Base-by-base conservation (phyloP, 2,329 filamentous ascomycete species). In the Apiospora aurea region DNA sequence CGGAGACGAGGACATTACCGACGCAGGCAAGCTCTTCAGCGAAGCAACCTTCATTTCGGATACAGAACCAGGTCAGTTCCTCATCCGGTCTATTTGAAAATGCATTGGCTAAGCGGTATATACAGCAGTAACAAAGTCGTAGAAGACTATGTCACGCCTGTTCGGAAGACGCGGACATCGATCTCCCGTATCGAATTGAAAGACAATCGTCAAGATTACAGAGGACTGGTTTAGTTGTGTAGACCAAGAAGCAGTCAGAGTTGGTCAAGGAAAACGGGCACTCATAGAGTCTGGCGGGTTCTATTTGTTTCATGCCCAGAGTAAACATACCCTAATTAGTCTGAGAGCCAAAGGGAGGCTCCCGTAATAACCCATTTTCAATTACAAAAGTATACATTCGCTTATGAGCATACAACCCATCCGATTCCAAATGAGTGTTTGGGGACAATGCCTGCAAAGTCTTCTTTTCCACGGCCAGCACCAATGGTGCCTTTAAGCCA, bases 11-110 rank as follows among this genome's bases (percentile, higher is more conserved):
- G 93, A 95, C 78, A 89, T 91, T 74, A 86, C 87, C 24, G 96
- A 98, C 82, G 86, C 95, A 79, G 96, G 96, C 67, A 86, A 84
- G 67, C 84, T 97, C 71, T 97, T 97, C 83, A 90, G 89, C 72
- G 96, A 99, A 85, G 95, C 96, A 2, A 98, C 95, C n/a, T 99
- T 98, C 85, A 97, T 99, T 83, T 95, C 93, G 70, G 92, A 75
- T 10, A 71, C 57, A 67, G 69, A 66, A 29, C 51, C 69, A 38
- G 69, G 69, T 70, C 66, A 70, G 69, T 29, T 14, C 8, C 4
- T 11, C 8, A 47, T 21, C 7, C 7, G 18, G 1, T 2, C 21
- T 11, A 7, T 18, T 18, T 6, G 10, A 2, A 34, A n/a, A 18
- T 41, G 6, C 46, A 41, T 10, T 34, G 14, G 47, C 68, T 49